Base-by-base conservation (phyloP, 352 stramenopile genomes). In the Globisporangium perplexum region DNA sequence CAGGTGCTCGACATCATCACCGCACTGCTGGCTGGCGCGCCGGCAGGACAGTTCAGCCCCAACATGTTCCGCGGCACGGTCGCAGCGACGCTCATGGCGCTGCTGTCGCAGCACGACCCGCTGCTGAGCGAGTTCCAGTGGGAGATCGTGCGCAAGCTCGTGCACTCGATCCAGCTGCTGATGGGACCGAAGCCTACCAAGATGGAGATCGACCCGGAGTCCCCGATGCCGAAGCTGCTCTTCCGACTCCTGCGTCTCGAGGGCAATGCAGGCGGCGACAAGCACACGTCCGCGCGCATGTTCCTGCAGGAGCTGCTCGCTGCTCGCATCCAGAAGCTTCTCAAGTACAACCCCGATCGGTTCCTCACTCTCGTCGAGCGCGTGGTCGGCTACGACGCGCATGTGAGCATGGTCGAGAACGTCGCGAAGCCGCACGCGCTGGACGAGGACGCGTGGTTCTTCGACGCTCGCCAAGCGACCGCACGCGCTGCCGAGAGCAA, bases 51-150 rank as follows among this genome's bases (percentile, higher is more conserved):
- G 12, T 88, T 86, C 58, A 77, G 72, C 49, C 77, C 75, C 1
- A 83, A 83, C 61, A 88, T 88, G 77, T 88, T 84, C 41, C 69
- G 71, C 10, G 73, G 74, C n/a, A 88, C 74, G 43, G 63, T 74
- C 35, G 50, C 73, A 5, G 71, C 69, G 18, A 75, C 64, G 23
- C 26, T 88, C 18, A 79, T 86, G 68, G 58, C 62, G 23, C 53
- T 85, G 28, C 42, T 88, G 6, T 60, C 55, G 14, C 55, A 55
- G 15, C 39, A 52, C 23, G 58, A 74, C 18, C 45, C 57, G 7
- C 23, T 43, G n/a, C 50, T 84, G 51, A 77, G 60, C 36, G 62
- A 68, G 53, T 88, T 74, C 58, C 72, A 86, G 64, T 76, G 66
- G 65, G 57, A 60, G 15, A 52, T 88, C 17, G 70, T 56, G 0